These are phyloP conservation scores for Apophysomyces variabilis DNA, from an alignment of 371 early-diverging fungal species.

Conservation along the genomic window DNA sequence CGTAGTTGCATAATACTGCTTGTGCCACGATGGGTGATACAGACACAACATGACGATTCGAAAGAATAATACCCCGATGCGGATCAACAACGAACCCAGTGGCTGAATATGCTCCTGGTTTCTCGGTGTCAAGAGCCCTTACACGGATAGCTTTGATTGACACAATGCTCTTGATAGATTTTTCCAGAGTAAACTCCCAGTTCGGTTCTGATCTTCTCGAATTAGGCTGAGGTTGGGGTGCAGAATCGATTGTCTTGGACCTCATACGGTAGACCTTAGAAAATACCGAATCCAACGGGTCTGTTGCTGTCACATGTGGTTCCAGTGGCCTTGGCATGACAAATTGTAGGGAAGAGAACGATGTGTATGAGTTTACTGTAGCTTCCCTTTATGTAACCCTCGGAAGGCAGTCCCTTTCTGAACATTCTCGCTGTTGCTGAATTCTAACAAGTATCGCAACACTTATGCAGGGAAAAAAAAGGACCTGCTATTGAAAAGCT, in stretches of 20 bases:
- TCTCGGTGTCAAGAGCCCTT: conserved; percentile 88
- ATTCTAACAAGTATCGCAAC: too few relatives aligned
- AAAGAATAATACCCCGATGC: conserved; percentile 79
- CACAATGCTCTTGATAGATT: conserved; percentile 80
- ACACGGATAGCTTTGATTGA: conserved; percentile 85
- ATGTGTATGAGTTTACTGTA: neutral
- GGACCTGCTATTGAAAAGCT: too few relatives aligned
- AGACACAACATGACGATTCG: conserved; percentile 90
- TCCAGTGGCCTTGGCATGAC: neutral
- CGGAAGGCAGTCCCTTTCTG: conserved; percentile 12
- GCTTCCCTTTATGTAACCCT: conserved; percentile 3
- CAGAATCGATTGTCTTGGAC: conserved; percentile 2
- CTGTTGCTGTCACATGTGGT: neutral
- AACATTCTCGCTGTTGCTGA: neutral
- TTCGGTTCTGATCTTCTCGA: conserved; percentile 1
- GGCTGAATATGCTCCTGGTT: conserved; percentile 77
- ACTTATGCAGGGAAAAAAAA: too few relatives aligned
- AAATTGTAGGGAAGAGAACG: neutral
- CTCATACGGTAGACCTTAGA: neutral
- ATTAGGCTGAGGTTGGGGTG: neutral
- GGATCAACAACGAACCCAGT: conserved; percentile 95
- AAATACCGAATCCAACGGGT: neutral
- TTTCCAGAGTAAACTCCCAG: conserved; percentile 81
- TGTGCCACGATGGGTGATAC: conserved; percentile 84
- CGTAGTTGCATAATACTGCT: conserved; percentile 84